Percentiles rank a stretch among this genome's conserved stretches.
Conservation (phyloP, 176 grass and related monocot genomes). For the Guadua angustifolia region DNA sequence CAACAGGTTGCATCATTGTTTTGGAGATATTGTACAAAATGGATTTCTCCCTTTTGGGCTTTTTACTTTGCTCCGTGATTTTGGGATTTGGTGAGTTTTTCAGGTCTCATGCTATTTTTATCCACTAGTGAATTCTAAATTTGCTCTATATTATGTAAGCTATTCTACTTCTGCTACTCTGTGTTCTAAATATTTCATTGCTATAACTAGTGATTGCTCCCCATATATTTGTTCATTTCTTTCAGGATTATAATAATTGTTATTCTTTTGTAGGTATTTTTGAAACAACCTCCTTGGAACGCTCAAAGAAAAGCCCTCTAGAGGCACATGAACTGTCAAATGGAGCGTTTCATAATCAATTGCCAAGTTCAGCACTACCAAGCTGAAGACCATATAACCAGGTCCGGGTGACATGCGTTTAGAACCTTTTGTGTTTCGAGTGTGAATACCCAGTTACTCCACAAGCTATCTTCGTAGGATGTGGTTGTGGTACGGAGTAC, state of each 20-base stretch:
- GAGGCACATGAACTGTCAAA: constrained; percentile 76
- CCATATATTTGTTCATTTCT: constrained; percentile 23
- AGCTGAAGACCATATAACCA: constrained; percentile 51
- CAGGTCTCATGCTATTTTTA: constrained; percentile 34
- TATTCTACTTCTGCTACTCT: constrained; percentile 26
- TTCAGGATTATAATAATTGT: constrained; percentile 19
- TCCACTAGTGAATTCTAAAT: constrained; percentile 22
- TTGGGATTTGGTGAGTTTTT: constrained; percentile 84
- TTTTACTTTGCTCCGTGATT: constrained; percentile 72
- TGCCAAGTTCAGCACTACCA: constrained; percentile 78
- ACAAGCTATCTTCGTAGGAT: neutral
- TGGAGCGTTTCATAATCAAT: constrained; percentile 66
- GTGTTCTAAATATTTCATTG: constrained; percentile 34
- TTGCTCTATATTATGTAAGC: constrained; percentile 16
- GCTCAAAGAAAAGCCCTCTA: constrained; percentile 68
- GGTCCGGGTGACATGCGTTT: constrained; percentile 5
- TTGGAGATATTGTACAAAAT: constrained; percentile 86
- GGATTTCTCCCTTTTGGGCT: constrained; percentile 89
- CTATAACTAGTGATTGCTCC: constrained; percentile 2
- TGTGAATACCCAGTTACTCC: neutral
- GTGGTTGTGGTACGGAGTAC: neutral
- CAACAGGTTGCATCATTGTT: constrained; percentile 78
- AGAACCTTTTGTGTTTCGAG: constrained; percentile 16
- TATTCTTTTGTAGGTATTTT: constrained; percentile 73
- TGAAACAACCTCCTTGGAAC: constrained; percentile 85